These are phyloP conservation scores for Pichia gijzeniarum DNA, from an alignment of 805 yeast species.

Conservation along the genomic window DNA sequence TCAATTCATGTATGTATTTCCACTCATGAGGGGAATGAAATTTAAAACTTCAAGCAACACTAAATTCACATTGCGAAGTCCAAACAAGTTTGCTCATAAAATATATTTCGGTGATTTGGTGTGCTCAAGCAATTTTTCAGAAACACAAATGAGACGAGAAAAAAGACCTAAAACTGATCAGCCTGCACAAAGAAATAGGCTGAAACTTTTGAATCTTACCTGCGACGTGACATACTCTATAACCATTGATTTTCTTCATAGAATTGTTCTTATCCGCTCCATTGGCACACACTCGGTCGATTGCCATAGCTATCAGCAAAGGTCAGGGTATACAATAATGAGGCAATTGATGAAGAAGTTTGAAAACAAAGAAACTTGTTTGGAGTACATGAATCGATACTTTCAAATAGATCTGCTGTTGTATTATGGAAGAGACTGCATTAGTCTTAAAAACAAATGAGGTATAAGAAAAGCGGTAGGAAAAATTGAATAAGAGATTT, in stretches of 20 bases:
- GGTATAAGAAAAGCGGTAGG: background rate
- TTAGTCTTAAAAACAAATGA: background rate
- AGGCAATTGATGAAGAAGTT: background rate
- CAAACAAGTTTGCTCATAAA: background rate
- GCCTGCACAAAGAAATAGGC: background rate
- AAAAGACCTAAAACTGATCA: background rate
- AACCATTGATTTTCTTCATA: background rate
- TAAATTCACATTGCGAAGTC: background rate
- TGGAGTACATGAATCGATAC: background rate
- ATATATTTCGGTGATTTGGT: background rate
- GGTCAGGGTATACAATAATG: background rate
- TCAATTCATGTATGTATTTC: background rate
- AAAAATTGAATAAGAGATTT: background rate
- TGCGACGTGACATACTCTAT: background rate
- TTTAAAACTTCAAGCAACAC: background rate
- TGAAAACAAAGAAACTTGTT: background rate
- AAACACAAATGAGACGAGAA: background rate
- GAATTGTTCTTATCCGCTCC: background rate
- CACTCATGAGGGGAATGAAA: background rate
- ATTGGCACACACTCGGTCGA: background rate
- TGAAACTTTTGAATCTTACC: background rate
- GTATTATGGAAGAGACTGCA: background rate
- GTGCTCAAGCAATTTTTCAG: background rate
- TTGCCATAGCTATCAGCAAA: background rate
- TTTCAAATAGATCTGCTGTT: background rate